A percentile compares a stretch with the other conserved stretches of the same genome.
Evolutionary conservation across 78 protist species (phyloP).

Genomic region (Dictyostelium discoideum): DNA sequence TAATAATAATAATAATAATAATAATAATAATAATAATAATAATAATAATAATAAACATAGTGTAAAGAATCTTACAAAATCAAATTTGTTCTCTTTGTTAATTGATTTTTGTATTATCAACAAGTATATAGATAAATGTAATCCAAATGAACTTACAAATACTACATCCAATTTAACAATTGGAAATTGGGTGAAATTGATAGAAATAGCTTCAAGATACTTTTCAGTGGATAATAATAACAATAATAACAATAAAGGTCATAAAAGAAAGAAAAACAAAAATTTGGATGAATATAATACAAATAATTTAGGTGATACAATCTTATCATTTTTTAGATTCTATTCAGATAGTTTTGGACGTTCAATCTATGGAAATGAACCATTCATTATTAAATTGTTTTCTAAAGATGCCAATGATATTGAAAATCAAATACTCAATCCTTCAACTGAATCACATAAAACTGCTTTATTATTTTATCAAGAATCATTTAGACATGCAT

Average conservation of each 20-base stretch:
- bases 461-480: neutral
- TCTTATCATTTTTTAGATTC: neutral
- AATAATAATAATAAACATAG: no score
- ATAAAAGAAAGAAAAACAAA: neutral
- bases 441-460: neutral
- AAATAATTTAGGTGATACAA: neutral
- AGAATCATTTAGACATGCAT: neutral
- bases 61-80: neutral
- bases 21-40: no score
- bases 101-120: neutral
- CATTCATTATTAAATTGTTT: neutral
- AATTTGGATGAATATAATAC: constrained; percentile 1
- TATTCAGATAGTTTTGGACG: neutral
- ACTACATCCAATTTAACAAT: neutral
- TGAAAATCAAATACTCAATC: neutral
- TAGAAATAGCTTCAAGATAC: neutral
- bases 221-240: neutral
- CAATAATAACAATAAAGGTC: neutral
- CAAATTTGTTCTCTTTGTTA: neutral
- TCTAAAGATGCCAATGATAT: neutral
- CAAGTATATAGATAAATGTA: neutral
- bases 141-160: neutral
- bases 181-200: neutral
- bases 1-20: no score
- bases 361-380: neutral